Conservation (phyloP, 371 early-diverging fungal species). For the Lichtheimia corymbifera region DNA sequence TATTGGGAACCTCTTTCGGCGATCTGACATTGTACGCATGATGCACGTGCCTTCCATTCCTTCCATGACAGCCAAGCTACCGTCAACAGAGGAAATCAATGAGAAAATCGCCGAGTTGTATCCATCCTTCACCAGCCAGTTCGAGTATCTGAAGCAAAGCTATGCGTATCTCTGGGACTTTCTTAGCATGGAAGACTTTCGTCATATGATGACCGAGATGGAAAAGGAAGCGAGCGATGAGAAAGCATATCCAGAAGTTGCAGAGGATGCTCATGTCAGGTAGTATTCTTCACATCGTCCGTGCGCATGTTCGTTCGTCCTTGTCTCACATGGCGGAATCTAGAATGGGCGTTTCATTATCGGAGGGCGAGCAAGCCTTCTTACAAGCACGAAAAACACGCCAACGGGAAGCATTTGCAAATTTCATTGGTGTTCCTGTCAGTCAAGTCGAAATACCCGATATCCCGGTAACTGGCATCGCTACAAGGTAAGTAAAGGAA, state of each 20-base stretch:
- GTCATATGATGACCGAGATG: slow-evolving; percentile 27
- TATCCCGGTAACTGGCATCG: slow-evolving; percentile 67
- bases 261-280: slow-evolving; percentile 33
- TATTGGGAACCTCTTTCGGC: background rate
- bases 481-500: slow-evolving; percentile 50
- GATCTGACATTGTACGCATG: background rate
- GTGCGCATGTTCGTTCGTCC: too few species aligned
- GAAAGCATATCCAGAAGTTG: slow-evolving; percentile 31
- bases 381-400: slow-evolving; percentile 43
- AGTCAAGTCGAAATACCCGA: slow-evolving; percentile 58
- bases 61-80: slow-evolving; percentile 2
- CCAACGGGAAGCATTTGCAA: slow-evolving; percentile 62
- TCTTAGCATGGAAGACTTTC: slow-evolving; percentile 36
- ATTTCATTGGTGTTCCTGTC: slow-evolving; percentile 65
- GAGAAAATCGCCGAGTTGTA: slow-evolving; percentile 22
- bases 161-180: slow-evolving; percentile 38
- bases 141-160: slow-evolving; percentile 27
- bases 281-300: background rate
- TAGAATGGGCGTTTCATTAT: slow-evolving; percentile 42
- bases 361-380: slow-evolving; percentile 53
- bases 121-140: slow-evolving; percentile 26
- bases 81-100: slow-evolving; percentile 21
- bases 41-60: background rate
- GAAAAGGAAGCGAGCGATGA: slow-evolving; percentile 22
- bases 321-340: too few species aligned